Conservation (phyloP, 73 alveolate genomes). For the Tetrahymena malaccensis region DNA sequence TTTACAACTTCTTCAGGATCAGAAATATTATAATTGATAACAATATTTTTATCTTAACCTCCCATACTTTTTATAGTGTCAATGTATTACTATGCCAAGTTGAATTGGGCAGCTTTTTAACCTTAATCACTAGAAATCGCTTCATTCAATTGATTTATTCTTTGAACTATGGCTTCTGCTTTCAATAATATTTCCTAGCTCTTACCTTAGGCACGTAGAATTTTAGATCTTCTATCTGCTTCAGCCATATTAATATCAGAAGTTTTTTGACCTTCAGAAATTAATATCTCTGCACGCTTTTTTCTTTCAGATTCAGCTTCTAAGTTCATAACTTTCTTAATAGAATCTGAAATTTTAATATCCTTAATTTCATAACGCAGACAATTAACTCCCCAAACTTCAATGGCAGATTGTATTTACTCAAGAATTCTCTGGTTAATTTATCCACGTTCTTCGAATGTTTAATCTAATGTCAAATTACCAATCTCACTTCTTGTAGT, state of each 20-base stretch:
- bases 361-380: conserved; percentile 80
- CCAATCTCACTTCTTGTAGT: conserved; percentile 93
- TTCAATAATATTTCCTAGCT: conserved; percentile 35
- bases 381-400: conserved; percentile 78
- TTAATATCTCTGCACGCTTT: conserved; percentile 71
- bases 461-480: conserved; percentile 51
- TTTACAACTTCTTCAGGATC: conserved; percentile 28
- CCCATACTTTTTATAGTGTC: conserved; percentile 23
- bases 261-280: conserved; percentile 65
- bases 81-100: conserved; percentile 53
- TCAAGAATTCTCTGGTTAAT: conserved; percentile 63
- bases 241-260: conserved; percentile 65
- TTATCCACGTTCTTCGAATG: conserved; percentile 76
- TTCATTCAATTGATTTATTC: conserved; percentile 31
- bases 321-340: conserved; percentile 67
- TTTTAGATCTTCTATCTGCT: conserved; percentile 56
- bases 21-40: conserved; percentile 23
- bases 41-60: conserved; percentile 5
- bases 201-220: conserved; percentile 70
- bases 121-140: conserved; percentile 49
- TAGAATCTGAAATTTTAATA: conserved; percentile 67
- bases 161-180: conserved; percentile 64
- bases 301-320: conserved; percentile 81
- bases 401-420: conserved; percentile 57
- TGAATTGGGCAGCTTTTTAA: conserved; percentile 53